Evolutionary conservation across 345 rosid species (phyloP).

Genomic region (Pelargonium nanum): DNA sequence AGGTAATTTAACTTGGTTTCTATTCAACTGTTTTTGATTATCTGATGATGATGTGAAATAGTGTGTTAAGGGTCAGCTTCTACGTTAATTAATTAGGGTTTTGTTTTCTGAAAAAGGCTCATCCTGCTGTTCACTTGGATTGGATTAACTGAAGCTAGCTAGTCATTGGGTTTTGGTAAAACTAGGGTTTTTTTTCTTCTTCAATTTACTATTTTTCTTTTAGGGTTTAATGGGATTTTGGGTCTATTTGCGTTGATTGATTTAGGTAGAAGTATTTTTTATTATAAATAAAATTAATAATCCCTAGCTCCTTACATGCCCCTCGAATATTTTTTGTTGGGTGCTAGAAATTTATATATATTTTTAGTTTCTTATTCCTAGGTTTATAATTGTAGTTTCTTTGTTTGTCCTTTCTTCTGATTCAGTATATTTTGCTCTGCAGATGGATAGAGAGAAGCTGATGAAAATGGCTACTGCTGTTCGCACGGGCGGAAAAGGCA

Average conservation of each 20-base stretch:
- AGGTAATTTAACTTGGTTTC: neutral
- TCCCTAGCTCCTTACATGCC: neutral
- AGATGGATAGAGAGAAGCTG: conserved; percentile 90
- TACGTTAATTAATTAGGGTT: neutral
- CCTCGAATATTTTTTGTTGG: neutral
- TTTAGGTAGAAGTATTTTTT: neutral
- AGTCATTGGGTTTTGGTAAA: neutral
- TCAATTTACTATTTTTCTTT: neutral
- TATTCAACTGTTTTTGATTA: neutral
- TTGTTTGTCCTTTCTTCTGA: neutral
- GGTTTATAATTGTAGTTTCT: neutral
- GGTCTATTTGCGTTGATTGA: neutral
- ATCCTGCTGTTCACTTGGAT: neutral
- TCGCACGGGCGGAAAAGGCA: conserved; percentile 98
- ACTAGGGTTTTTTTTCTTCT: neutral
- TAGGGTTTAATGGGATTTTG: neutral
- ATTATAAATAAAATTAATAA: no score
- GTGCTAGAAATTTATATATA: neutral
- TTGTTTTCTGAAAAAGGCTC: neutral
- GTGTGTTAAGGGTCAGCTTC: no score
- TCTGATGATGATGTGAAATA: neutral
- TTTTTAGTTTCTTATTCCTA: neutral
- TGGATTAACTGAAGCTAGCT: neutral
- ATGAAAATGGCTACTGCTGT: conserved; percentile 92
- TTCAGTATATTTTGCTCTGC: neutral